Evolutionary conservation across 2,329 filamentous ascomycete genomes (phyloP), one percentile per base, ranked within the genome.

Genomic region (Fusarium sp.): DNA sequence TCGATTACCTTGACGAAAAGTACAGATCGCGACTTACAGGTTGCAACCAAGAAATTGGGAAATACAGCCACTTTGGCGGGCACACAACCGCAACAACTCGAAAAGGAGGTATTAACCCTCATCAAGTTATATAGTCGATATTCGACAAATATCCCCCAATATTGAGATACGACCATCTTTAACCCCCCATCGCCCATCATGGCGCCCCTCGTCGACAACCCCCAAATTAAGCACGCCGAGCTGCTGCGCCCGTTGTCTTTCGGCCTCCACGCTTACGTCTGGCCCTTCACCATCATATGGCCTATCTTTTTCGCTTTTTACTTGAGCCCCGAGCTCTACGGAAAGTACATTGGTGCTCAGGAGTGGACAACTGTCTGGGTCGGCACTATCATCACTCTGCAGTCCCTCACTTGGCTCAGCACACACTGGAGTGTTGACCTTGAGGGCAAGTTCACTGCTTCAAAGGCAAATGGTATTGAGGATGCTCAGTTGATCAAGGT

Each of bases 341-440:
- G 97, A 73, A 91, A 91, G 78, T 91, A 98, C 84, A 97, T 99
- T 71, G 89, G 92, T 76, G 95, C 92, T n/a, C 90, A 92, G 75
- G 96, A 99, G 86, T 99, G 96, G 95, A 98, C 97, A 1, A 97
- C 97, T 79, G 93, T 99, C 69, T 99, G 93, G 90, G 89, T 92
- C 72, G 95, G 92, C 76, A 87, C 90, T 73, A 98, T 99, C 78
- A 86, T 97, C 79, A 97, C 95, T 14, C 77, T 92, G 60, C 97
- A 99, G 84, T 90, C 93, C 70, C 87, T 99, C 70, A 84, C 94
- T 74, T 99, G 96, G 95, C 87, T 99, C 68, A 95, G 92, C 84
- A 99, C 96, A 49, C 94, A 98, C 83, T 99, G 96, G 96, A 98
- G 93, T 78, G 94, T 99, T 79, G 91, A 95, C 78, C 84, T 98